Evolutionary conservation across 257 asterid species (phyloP).

Genomic region (Catharanthus roseus): DNA sequence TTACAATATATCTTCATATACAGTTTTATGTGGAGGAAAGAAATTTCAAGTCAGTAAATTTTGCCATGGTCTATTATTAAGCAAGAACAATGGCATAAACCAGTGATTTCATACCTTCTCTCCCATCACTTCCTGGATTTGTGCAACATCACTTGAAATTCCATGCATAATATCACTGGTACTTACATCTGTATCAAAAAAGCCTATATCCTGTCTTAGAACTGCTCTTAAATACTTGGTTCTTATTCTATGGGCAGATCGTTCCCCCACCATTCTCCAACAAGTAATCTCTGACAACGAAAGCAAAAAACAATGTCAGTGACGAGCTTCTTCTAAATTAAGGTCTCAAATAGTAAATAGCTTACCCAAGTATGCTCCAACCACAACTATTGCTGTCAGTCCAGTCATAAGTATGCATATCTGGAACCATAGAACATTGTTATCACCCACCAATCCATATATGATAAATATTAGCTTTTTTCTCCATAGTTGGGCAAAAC

Average conservation of each 20-base stretch:
- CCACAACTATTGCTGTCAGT: conserved; percentile 51
- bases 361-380: conserved; percentile 84
- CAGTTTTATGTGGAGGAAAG: neutral
- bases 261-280: conserved; percentile 81
- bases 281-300: conserved; percentile 63
- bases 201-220: conserved; percentile 67
- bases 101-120: conserved; percentile 50
- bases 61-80: neutral
- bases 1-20: neutral
- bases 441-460: neutral
- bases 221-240: conserved; percentile 71
- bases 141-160: conserved; percentile 85
- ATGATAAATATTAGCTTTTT: neutral
- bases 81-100: neutral
- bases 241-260: conserved; percentile 74
- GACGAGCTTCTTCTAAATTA: neutral
- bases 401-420: conserved; percentile 69
- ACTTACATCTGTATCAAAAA: conserved; percentile 61
- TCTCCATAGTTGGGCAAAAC: neutral
- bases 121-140: conserved; percentile 87
- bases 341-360: conserved; percentile 8
- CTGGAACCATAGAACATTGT: conserved; percentile 21
- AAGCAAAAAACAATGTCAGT: neutral
- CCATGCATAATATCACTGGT: conserved; percentile 89
- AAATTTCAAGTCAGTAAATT: neutral